A percentile compares a stretch with the other conserved stretches of the same genome.
These are phyloP conservation scores for Stemphylium vesicarium DNA, from an alignment of 2,329 filamentous ascomycete species.

Conservation along the genomic window DNA sequence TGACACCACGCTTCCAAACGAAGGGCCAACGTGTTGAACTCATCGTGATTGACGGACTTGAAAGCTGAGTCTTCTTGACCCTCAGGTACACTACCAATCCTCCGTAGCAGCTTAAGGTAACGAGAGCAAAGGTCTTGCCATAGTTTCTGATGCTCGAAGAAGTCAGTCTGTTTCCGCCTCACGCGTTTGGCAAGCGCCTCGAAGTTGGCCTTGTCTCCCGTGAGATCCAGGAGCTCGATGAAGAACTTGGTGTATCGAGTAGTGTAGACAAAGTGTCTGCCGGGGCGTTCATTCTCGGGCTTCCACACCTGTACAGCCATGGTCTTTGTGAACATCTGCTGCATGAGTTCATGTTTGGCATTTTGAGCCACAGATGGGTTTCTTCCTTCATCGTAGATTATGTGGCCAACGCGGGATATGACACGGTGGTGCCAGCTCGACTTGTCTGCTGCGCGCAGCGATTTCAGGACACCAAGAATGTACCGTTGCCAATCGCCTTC, in stretches of 20 bases:
- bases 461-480: conserved; percentile 66
- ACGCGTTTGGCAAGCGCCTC: conserved; percentile 81
- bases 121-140: conserved; percentile 67
- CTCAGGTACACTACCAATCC: conserved; percentile 62
- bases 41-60: conserved; percentile 67
- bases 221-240: conserved; percentile 73
- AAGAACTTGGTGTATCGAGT: conserved; percentile 86
- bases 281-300: conserved; percentile 82
- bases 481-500: conserved; percentile 65
- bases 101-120: conserved; percentile 66
- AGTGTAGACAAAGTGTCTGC: conserved; percentile 91
- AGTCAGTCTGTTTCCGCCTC: conserved; percentile 80
- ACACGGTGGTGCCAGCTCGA: conserved; percentile 96
- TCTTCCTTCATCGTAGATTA: conserved; percentile 64
- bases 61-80: conserved; percentile 70
- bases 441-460: conserved; percentile 75
- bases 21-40: conserved; percentile 66
- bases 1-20: conserved; percentile 66
- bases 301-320: conserved; percentile 97
- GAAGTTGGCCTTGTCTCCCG: conserved; percentile 76
- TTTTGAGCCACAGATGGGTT: conserved; percentile 61
- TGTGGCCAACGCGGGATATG: conserved; percentile 72
- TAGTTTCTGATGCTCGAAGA: conserved; percentile 66
- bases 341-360: conserved; percentile 79
- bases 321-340: conserved; percentile 89